Conservation (phyloP, 306 rosid genomes). For the Mimosa bimucronata region DNA sequence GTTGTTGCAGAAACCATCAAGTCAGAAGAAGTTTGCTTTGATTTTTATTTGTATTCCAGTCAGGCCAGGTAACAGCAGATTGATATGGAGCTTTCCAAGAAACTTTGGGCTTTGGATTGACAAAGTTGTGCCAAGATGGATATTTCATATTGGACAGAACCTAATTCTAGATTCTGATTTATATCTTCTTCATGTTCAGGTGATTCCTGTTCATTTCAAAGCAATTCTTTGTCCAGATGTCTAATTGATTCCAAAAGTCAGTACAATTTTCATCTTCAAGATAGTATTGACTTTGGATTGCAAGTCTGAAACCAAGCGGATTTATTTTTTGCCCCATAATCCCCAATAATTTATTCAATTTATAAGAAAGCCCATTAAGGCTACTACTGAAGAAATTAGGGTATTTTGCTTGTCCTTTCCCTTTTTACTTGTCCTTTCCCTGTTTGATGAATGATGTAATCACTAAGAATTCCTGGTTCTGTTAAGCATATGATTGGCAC, state of each 20-base stretch:
- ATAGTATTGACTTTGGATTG: background rate
- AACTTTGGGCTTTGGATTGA: slow-evolving; percentile 76
- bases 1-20: slow-evolving; percentile 56
- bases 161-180: slow-evolving; percentile 90
- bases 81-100: slow-evolving; percentile 89
- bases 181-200: slow-evolving; percentile 93
- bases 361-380: background rate
- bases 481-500: background rate
- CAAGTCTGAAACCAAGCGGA: background rate
- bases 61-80: slow-evolving; percentile 94
- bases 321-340: background rate
- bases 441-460: background rate
- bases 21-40: slow-evolving; percentile 43
- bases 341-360: background rate
- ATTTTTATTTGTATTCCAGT: slow-evolving; percentile 82
- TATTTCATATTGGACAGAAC: slow-evolving; percentile 85
- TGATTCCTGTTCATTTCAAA: slow-evolving; percentile 39
- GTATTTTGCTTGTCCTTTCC: background rate
- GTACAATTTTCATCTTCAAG: background rate
- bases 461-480: background rate
- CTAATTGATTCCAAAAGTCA: slow-evolving; percentile 23
- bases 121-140: slow-evolving; percentile 85
- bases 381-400: background rate
- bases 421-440: background rate
- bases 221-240: background rate